phyloP scores from a whole-genome alignment of 2,329 filamentous ascomycete species.

The Aschersonia sp. region DNA sequence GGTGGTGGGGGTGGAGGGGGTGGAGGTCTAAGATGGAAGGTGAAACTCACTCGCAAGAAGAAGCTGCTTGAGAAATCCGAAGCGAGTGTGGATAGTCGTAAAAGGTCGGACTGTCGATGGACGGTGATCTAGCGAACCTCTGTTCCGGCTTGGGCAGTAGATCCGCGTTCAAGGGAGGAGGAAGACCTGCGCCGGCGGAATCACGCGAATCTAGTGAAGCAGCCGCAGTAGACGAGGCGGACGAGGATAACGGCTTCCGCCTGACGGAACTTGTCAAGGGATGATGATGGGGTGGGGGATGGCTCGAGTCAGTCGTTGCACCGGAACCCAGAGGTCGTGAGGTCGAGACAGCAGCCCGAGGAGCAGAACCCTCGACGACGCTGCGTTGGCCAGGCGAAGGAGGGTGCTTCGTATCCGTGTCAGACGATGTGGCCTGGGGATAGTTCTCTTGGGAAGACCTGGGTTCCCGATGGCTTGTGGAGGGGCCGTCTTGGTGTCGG shows the following conservation, averaged over 20 bases:
- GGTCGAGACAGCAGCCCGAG: constrained; percentile 6
- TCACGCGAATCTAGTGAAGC: constrained; percentile 16
- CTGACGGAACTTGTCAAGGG: constrained; percentile 26
- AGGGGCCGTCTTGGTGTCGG: constrained; percentile 2
- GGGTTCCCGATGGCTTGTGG: constrained; percentile 6
- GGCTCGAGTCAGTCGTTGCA: constrained; percentile 2
- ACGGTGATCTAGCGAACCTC: constrained; percentile 37
- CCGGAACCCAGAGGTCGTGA: constrained; percentile 4
- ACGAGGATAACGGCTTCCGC: constrained; percentile 45
- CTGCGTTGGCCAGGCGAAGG: constrained; percentile 2
- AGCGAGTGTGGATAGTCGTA: constrained; percentile 37
- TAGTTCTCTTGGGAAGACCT: constrained; percentile 4
- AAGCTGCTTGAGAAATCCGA: constrained; percentile 5
- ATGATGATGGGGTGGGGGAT: constrained; percentile 4
- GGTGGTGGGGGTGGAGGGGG: neutral
- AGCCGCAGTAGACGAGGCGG: constrained; percentile 31
- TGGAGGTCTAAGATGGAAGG: neutral
- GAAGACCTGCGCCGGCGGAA: constrained; percentile 1
- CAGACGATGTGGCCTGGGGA: neutral
- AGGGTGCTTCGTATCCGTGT: constrained; percentile 3
- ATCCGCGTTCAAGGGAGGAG: constrained; percentile 19
- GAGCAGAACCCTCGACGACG: neutral
- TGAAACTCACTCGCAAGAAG: constrained; percentile 13
- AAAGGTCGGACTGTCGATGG: constrained; percentile 45
- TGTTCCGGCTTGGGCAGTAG: constrained; percentile 30